Base-by-base conservation (phyloP, 2,329 filamentous ascomycete species). In the Rachicladosporium sp. region DNA sequence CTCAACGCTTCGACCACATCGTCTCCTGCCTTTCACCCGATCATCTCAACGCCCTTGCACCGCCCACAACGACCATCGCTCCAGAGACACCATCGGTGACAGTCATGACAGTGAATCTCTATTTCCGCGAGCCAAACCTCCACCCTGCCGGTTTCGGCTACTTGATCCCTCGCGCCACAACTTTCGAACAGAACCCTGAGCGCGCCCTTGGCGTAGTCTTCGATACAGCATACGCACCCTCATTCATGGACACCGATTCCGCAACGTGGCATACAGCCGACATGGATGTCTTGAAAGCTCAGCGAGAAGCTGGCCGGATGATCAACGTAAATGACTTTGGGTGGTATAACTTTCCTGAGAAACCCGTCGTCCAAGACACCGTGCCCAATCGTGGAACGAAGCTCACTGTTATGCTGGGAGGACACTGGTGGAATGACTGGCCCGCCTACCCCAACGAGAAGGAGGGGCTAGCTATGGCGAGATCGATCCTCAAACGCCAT, bases 51-150 rank as follows among this genome's bases (percentile, higher is more conserved):
- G 44, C 46, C 12, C 49, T 53, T 13, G 37, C 38, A 4, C 36
- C 36, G n/a, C 10, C 35, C 11, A 37, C 29, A 19, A 42, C 40
- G 11, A 45, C 43, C 6, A 35, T 51, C 12, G 42, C 41, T 15
- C 73, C 75, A 10, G 66, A 77, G 41, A 64, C 57, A 4, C 54
- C 55, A 4, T 45, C 45, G 6, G 56, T 89, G 23, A 88, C 80
- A 29, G 87, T 95, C 50, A 88, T 88, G 78, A 83, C 88, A 2
- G 82, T 98, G 45, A 95, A 94, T 62, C 69, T 98, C 35, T 95
- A 81, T 71, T 98, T 81, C 60, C 66, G 71, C 1, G 68, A 76
- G 33, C 70, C 78, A 6, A 55, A 74, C 42, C 64, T 93, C 29
- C 68, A 84, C 36, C 74, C 76, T 40, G 63, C 68, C 23, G 89